Evolutionary conservation across 2,329 filamentous ascomycete genomes (phyloP), one percentile per base, ranked within the genome.

Genomic region (Nigrospora osmanthi): DNA sequence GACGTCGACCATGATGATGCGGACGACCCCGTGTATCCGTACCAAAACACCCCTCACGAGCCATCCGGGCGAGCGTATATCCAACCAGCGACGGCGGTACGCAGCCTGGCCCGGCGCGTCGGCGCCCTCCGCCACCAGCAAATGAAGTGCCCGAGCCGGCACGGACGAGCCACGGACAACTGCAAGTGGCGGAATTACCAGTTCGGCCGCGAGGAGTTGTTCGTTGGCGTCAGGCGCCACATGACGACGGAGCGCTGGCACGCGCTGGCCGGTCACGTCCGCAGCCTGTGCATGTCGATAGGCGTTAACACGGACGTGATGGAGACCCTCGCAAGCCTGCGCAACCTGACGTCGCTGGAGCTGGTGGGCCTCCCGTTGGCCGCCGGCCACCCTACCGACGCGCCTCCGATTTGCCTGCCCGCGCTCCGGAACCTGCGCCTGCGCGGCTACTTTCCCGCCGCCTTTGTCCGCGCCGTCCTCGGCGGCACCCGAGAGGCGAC

Each of bases 241-340:
- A 38, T 23, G 14, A 17, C 45, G 9, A 31, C 15, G 10, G 37
- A 28, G 32, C 37, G 41, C 2, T 47, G 45, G 45, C 9, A 6
- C 5, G 14, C 35, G 3, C 33, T 47, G n/a, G 41, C 45, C 7
- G n/a, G 11, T 6, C 37, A 44, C 5, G 45, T 47, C 1, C 28
- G 14, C 2, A 44, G 37, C 7, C 45, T 47, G 14, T 47, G 45
- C 34, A 47, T 47, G 37, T 47, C 45, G 6, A 30, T 37, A 10
- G 45, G 45, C 11, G 28, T 47, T 1, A 36, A 47, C 17, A 37
- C 23, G 9, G 38, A 36, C 11, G 11, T 41, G 1, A 19, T 47
- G 14, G 35, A 19, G 11, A 14, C 40, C n/a, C 37, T 47, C 14
- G 15, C 32, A 4, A 33, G n/a, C 15, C 36, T 47, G 16, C 2